phyloP scores from a whole-genome alignment of 805 yeast genomes.

The Zygosaccharomyces gambellarensis region DNA sequence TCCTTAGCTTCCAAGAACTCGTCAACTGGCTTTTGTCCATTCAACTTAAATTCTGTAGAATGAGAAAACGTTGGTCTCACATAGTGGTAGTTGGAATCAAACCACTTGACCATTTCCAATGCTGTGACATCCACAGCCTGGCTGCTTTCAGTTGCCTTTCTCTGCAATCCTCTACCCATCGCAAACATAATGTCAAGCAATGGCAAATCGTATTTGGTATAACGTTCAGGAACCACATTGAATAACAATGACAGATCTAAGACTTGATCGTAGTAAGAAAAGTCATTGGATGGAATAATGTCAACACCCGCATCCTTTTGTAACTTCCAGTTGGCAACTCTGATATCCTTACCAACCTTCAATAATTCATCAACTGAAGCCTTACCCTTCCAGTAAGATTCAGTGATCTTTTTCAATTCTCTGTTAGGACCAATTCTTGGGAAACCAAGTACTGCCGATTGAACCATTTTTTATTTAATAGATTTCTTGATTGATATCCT shows the following conservation, averaged over 20 bases:
- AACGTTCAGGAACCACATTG: slow-evolving; percentile 96
- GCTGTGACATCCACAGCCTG: slow-evolving; percentile 98
- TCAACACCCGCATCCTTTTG: slow-evolving; percentile 97
- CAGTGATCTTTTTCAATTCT: slow-evolving; percentile 98
- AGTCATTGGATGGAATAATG: slow-evolving; percentile 94
- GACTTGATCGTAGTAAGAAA: slow-evolving; percentile 97
- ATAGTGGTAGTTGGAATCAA: slow-evolving; percentile 98
- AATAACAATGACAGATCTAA: slow-evolving; percentile 86
- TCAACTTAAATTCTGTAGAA: slow-evolving; percentile 92
- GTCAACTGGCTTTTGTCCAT: slow-evolving; percentile 93
- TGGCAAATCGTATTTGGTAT: slow-evolving; percentile 84
- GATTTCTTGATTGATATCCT: slow-evolving; percentile 1
- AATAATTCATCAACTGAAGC: slow-evolving; percentile 79
- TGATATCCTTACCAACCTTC: slow-evolving; percentile 90
- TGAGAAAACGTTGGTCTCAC: slow-evolving; percentile 98
- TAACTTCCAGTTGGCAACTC: slow-evolving; percentile 96
- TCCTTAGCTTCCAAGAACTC: slow-evolving; percentile 98
- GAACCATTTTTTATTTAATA: slow-evolving; percentile 60
- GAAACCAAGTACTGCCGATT: slow-evolving; percentile 97
- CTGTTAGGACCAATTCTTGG: slow-evolving; percentile 99
- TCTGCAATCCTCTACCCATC: slow-evolving; percentile 99
- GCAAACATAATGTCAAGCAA: slow-evolving; percentile 93
- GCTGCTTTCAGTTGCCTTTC: slow-evolving; percentile 81
- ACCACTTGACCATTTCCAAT: slow-evolving; percentile 99
- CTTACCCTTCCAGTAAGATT: slow-evolving; percentile 98